Base-by-base conservation (phyloP, 1,139 yeast species). In the Taphrina pruni region DNA sequence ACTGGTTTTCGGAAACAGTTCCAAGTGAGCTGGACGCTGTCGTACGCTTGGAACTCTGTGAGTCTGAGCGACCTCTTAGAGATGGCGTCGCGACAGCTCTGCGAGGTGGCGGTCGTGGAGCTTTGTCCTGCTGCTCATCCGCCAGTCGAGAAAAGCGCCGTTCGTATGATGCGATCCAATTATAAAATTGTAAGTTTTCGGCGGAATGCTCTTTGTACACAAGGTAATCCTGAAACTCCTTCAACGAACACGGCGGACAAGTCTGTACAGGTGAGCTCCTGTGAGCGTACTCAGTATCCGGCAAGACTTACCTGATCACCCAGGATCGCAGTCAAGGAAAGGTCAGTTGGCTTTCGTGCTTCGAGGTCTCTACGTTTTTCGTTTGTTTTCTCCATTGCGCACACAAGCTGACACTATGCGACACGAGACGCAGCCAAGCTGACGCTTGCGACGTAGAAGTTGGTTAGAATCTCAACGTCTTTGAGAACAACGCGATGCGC, bases 191-290 rank as follows among this genome's bases (percentile, higher is more conserved):
- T 4, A 65, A 38, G n/a, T 65, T 65, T 14, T 65, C 69, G 26
- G 69, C 69, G 11, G 64, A 57, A 38, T 57, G 69, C 21, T 65
- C 69, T 55, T 65, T 65, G 38, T 65, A 58, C 36, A 65, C 69
- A 4, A 65, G 69, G 41, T 65, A 65, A 17, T 57, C 69, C 41
- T 65, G 64, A 35, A 65, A 65, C 32, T 65, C 69, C 32, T 64
- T 64, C 55, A 64, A 48, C 17, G 67, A 64, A 64, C 67, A 64
- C 9, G 67, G 67, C 6, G 67, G 67, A 64, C 67, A 64, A 12
- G 67, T 64, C 67, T 64, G 21, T 4, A 26, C 7, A 11, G 1
- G 54, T 50, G 4, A 50, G 54, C 36, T 8, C 1, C 36, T 11
- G 21, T 21, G 11, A 5, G 21, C 8, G n/a, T 11, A 6, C 2